Percentiles rank a stretch among this genome's conserved stretches.
phyloP scores from a whole-genome alignment of 148 eudicot species.

The Fallopia convolvulus region DNA sequence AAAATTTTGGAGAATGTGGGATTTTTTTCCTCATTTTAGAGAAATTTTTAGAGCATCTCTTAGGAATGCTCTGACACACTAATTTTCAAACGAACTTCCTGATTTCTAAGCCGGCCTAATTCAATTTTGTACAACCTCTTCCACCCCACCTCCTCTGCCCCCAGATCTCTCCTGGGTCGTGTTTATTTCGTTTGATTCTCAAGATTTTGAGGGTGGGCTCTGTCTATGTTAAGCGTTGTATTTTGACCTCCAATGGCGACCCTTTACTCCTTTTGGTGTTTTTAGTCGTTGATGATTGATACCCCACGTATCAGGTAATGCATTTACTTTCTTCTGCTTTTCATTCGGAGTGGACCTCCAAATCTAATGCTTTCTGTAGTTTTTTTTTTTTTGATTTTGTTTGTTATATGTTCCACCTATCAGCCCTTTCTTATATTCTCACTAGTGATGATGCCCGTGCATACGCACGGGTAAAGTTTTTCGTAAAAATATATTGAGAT shows the following conservation, averaged over 20 bases:
- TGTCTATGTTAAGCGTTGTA: not conserved
- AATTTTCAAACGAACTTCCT: not conserved
- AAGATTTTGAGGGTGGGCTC: not conserved
- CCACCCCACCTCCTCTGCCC: not conserved
- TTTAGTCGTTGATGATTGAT: not conserved
- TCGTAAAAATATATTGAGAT: too few relatives aligned
- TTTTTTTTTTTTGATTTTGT: not conserved
- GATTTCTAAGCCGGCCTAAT: not conserved
- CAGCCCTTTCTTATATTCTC: not conserved
- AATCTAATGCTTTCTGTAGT: not conserved
- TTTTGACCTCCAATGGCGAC: not conserved
- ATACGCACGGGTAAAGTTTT: too few relatives aligned
- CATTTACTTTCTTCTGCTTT: not conserved
- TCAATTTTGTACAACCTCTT: not conserved
- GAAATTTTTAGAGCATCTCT: too few relatives aligned
- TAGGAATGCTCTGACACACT: too few relatives aligned
- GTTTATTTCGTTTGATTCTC: not conserved
- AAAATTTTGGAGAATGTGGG: too few relatives aligned
- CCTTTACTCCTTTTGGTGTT: not conserved
- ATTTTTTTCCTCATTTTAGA: too few relatives aligned
- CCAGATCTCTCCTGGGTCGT: not conserved
- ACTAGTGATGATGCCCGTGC: too few relatives aligned
- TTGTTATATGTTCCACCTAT: not conserved
- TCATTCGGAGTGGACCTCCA: not conserved
- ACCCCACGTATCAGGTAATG: conserved; percentile 2